phyloP scores from a whole-genome alignment of 2,329 filamentous ascomycete species.

The Phyllosticta citrichinensis region DNA sequence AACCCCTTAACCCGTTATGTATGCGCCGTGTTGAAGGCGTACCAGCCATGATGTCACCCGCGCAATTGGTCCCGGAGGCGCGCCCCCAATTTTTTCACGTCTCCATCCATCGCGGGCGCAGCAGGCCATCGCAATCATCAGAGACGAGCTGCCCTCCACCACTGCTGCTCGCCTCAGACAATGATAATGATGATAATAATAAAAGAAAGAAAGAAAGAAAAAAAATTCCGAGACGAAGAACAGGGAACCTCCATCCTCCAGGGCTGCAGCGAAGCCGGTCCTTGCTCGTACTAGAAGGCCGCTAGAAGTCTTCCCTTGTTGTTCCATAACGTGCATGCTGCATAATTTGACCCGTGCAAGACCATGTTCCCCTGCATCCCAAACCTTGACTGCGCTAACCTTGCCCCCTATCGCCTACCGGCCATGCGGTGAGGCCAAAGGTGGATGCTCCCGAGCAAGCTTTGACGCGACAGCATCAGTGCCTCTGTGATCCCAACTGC shows the following conservation, averaged over 20 bases:
- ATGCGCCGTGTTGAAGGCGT: constrained; percentile 5
- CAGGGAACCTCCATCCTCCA: background rate
- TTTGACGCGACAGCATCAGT: constrained; percentile 18
- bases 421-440: constrained; percentile 7
- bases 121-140: constrained; percentile 8
- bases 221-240: background rate
- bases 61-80: background rate
- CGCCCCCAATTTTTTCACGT: background rate
- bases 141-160: background rate
- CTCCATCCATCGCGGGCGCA: background rate
- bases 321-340: background rate
- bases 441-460: constrained; percentile 18
- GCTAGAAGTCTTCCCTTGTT: background rate
- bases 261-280: constrained; percentile 1
- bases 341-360: background rate
- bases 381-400: background rate
- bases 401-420: background rate
- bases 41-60: background rate
- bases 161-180: too few relatives aligned
- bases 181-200: too few relatives aligned
- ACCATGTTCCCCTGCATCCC: constrained; percentile 2
- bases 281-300: constrained; percentile 1
- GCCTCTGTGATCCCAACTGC: constrained; percentile 21
- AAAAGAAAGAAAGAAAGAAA: background rate
- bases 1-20: background rate